phyloP scores from a whole-genome alignment of 2,329 filamentous ascomycete species.

The Calonectria leucothoes region DNA sequence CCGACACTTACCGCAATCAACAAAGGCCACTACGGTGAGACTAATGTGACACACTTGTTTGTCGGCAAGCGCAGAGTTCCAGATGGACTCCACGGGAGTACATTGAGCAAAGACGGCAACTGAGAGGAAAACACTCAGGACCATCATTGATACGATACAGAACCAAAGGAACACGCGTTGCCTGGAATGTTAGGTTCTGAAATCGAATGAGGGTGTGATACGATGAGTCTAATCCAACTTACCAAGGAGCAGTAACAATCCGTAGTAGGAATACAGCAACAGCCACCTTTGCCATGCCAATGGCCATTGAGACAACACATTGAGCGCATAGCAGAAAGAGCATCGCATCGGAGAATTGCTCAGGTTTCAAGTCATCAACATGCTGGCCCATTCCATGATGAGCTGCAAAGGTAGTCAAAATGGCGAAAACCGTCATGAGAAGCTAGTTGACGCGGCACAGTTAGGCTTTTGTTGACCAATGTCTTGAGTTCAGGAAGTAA shows the following conservation, averaged over 20 bases:
- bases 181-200: background rate
- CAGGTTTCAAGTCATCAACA: background rate
- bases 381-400: conserved; percentile 25
- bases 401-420: conserved; percentile 11
- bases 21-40: conserved; percentile 20
- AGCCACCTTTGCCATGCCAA: conserved; percentile 25
- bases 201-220: background rate
- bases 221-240: background rate
- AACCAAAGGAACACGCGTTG: conserved; percentile 27
- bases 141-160: conserved; percentile 22
- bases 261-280: conserved; percentile 24
- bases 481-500: background rate
- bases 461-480: background rate
- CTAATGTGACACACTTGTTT: conserved; percentile 19
- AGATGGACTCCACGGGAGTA: conserved; percentile 22
- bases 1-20: conserved; percentile 15
- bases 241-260: conserved; percentile 26
- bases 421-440: conserved; percentile 23
- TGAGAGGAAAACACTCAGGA: conserved; percentile 14
- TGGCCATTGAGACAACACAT: conserved; percentile 21
- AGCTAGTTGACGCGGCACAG: background rate
- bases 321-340: conserved; percentile 13
- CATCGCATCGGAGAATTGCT: conserved; percentile 16
- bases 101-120: conserved; percentile 23
- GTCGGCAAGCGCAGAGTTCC: conserved; percentile 15